Evolutionary conservation across 495 filamentous ascomycete genomes (phyloP).

Genomic region (Penicillium daleae): DNA sequence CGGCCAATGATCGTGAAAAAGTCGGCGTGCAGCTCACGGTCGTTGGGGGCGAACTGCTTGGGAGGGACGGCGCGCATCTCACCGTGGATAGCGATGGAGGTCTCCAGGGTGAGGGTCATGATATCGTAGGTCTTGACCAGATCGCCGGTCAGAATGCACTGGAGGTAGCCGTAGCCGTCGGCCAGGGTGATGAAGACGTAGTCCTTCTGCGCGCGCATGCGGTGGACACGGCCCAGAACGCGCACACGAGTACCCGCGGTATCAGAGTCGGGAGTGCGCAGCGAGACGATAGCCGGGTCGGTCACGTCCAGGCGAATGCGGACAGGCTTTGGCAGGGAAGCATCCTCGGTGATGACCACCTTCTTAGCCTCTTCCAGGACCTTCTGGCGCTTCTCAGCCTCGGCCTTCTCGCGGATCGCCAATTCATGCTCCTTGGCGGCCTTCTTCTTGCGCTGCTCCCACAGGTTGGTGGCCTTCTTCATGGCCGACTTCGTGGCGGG

Average conservation of each 20-base stretch:
- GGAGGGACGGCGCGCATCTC: slow-evolving; percentile 85
- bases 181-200: slow-evolving; percentile 83
- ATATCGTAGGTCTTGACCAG: slow-evolving; percentile 93
- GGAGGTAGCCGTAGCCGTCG: slow-evolving; percentile 89
- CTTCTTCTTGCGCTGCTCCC: slow-evolving; percentile 78
- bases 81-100: slow-evolving; percentile 83
- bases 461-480: slow-evolving; percentile 78
- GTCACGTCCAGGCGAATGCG: slow-evolving; percentile 74
- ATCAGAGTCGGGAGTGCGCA: slow-evolving; percentile 57
- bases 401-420: slow-evolving; percentile 70
- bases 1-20: slow-evolving; percentile 86
- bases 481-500: slow-evolving; percentile 78
- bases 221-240: slow-evolving; percentile 85
- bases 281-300: slow-evolving; percentile 59
- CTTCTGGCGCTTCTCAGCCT: slow-evolving; percentile 66
- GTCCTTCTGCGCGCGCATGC: slow-evolving; percentile 82
- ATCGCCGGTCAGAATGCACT: slow-evolving; percentile 83
- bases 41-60: slow-evolving; percentile 78
- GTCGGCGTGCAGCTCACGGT: slow-evolving; percentile 93
- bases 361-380: slow-evolving; percentile 87
- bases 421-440: slow-evolving; percentile 68
- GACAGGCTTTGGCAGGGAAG: slow-evolving; percentile 74
- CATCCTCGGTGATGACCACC: slow-evolving; percentile 79
- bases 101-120: slow-evolving; percentile 84
- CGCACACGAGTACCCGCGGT: slow-evolving; percentile 76